Base-by-base conservation (phyloP, 2,329 filamentous ascomycete species). In the Alternaria novae-zelandiae region DNA sequence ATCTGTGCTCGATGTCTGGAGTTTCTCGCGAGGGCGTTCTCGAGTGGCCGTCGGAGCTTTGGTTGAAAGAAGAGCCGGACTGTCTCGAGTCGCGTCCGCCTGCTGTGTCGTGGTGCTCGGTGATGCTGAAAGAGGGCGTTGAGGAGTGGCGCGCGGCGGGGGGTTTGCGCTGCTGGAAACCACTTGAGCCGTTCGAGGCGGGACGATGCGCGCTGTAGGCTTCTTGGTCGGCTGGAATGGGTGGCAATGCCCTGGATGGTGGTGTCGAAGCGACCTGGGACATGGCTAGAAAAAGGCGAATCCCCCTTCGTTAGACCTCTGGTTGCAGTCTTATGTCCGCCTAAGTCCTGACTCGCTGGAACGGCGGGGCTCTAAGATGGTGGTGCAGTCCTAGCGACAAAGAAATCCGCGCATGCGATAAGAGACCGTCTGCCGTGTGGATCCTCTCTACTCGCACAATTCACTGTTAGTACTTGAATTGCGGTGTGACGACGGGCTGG, bases 1-100 rank as follows among this genome's bases (percentile, higher is more conserved):
- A 66, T 59, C 70, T 67, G 32, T 67, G 64, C 45, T 64, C 64
- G 28, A 66, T 67, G 50, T 79, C 76, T 46, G 73, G 67, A 20
- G 73, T 77, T 30, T 81, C 79, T 61, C 77, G 65, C 5, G 79
- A 80, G 1, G 72, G 68, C 45, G 74, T 76, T 65, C 76, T 74
- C 25, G 79, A 80, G 64, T 80, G 78, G 5, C 74, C 73, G 23
- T 64, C 63, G 11, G 76, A 78, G 61, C 75, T 80, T 12, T 72
- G 67, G 36, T 67, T 66, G 20, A 77, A 63, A 43, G 78, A 79
- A 28, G 76, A 78, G 11, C 65, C 74, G 6, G 76, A 80, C 63
- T 78, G 74, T 61, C 73, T 70, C 36, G 76, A 79, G 11, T 79
- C 71, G 26, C 75, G 74, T 7, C 74, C 74, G 30, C 72, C 70